Percentiles rank a stretch among this genome's conserved stretches.
Evolutionary conservation across 2,329 filamentous ascomycete genomes (phyloP).

Genomic region (Exophiala viscosa): DNA sequence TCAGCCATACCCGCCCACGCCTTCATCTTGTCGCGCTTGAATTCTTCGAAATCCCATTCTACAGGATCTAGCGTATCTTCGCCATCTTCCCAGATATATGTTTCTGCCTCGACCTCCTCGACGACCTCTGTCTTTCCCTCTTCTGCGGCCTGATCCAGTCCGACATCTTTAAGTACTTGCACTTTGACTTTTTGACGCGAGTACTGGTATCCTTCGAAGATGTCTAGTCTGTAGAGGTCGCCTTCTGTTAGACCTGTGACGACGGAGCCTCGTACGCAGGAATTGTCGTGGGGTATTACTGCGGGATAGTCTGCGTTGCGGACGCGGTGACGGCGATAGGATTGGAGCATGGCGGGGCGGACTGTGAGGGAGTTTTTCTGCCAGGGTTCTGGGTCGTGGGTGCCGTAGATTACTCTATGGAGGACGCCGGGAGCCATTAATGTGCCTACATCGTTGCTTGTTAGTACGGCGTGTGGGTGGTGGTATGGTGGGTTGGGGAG

Average conservation of each 20-base stretch:
- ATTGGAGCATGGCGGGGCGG: constrained; percentile 70
- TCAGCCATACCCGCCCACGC: constrained; percentile 50
- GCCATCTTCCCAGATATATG: constrained; percentile 61
- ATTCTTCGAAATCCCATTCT: constrained; percentile 88
- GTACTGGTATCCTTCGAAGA: constrained; percentile 79
- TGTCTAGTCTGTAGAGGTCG: constrained; percentile 71
- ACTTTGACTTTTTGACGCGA: constrained; percentile 50
- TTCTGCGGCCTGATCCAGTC: constrained; percentile 31
- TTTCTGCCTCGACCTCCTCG: constrained; percentile 50
- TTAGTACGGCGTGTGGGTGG: constrained; percentile 7
- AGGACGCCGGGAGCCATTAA: constrained; percentile 86
- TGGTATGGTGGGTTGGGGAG: background rate
- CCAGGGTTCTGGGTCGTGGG: constrained; percentile 48
- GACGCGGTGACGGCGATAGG: constrained; percentile 70
- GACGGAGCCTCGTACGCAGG: constrained; percentile 68
- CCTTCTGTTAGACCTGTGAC: constrained; percentile 74
- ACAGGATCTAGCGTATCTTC: constrained; percentile 57
- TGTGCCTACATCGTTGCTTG: constrained; percentile 46
- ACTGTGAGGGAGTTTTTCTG: constrained; percentile 58
- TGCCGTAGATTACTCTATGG: constrained; percentile 74
- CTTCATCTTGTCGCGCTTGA: constrained; percentile 69
- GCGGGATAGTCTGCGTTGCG: constrained; percentile 72
- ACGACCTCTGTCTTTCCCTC: constrained; percentile 29
- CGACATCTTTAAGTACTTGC: constrained; percentile 34
- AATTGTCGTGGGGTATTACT: constrained; percentile 50